Conservation (phyloP, 2,329 filamentous ascomycete genomes). For the Colletotrichum sp. region DNA sequence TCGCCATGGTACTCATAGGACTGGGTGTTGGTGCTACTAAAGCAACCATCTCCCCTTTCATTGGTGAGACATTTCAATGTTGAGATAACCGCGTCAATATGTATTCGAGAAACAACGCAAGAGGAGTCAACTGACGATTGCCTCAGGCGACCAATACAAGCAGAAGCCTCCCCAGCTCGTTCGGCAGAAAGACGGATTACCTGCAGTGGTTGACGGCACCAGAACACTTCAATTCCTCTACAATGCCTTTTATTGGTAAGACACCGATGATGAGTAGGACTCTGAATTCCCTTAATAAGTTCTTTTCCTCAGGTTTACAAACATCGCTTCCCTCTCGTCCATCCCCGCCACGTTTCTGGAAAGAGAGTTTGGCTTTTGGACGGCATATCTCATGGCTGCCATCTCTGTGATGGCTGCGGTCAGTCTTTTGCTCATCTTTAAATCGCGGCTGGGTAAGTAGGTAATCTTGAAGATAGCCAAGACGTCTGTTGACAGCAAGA, state of each 20-base stretch:
- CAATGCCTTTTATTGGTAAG: slow-evolving; percentile 63
- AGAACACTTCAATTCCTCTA: slow-evolving; percentile 64
- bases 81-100: too few relatives aligned
- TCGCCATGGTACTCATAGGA: slow-evolving; percentile 61
- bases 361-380: slow-evolving; percentile 61
- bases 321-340: slow-evolving; percentile 64
- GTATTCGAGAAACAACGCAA: neutral
- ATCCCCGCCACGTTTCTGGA: slow-evolving; percentile 68
- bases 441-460: slow-evolving; percentile 12
- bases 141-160: slow-evolving; percentile 58
- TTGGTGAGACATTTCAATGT: slow-evolving; percentile 30
- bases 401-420: slow-evolving; percentile 60
- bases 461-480: neutral
- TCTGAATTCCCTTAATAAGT: neutral
- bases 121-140: neutral
- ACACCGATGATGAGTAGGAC: too few relatives aligned
- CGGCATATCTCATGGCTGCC: slow-evolving; percentile 62
- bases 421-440: slow-evolving; percentile 3
- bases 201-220: slow-evolving; percentile 60
- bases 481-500: neutral
- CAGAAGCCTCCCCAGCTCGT: slow-evolving; percentile 47
- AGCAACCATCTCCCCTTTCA: slow-evolving; percentile 47
- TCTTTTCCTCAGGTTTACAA: slow-evolving; percentile 53
- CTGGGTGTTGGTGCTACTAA: slow-evolving; percentile 66
- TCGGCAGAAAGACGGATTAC: slow-evolving; percentile 24